Evolutionary conservation across 2,329 filamentous ascomycete species (phyloP), one percentile per base, ranked within the genome.

Genomic region (Apiospora aurea): DNA sequence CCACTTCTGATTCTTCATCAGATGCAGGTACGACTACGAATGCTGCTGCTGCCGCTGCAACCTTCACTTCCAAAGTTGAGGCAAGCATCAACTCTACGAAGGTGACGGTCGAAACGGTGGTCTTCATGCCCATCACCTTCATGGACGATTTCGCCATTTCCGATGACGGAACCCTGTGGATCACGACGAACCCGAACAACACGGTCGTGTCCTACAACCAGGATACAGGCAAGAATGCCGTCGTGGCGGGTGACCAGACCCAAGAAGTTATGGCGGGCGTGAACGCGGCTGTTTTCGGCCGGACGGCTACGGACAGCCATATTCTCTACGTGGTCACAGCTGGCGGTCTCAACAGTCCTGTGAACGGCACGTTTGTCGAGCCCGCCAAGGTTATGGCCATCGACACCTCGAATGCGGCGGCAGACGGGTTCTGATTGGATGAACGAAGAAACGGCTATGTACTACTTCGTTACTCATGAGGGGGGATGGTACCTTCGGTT

Each of bases 321-420:
- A 73, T 75, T 18, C 67, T 79, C 47, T 80, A 79, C 68, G 74
- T 74, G 2, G 53, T 71, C 26, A 78, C 76, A 1, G 67, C 69
- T 2, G 77, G 77, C 1, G 76, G 73, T 3, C 18, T 73, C 38
- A 61, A 61, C 18, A 38, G 14, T 0, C 76, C 77, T 1, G 53
- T 77, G 24, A 78, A 78, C 57, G 76, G 75, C 16, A 76, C 74
- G 4, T 34, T 76, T 4, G 69, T 74, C 2, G 77, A 77, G 69
- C 75, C 76, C 18, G 77, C 73, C 10, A 79, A 78, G 53, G 44
- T 77, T 24, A 74, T 77, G 29, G 75, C 71, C 14, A 71, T 79
- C 67, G 73, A 78, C 68, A 75, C 71, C 34, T n/a, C 57, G 3
- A 21, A 4, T 41, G 34, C 57, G 4, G 7, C 8, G 8, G 4